Evolutionary conservation across 225 moss, liverwort and hornwort genomes (phyloP).

Genomic region (Sphagnum tenellum): DNA sequence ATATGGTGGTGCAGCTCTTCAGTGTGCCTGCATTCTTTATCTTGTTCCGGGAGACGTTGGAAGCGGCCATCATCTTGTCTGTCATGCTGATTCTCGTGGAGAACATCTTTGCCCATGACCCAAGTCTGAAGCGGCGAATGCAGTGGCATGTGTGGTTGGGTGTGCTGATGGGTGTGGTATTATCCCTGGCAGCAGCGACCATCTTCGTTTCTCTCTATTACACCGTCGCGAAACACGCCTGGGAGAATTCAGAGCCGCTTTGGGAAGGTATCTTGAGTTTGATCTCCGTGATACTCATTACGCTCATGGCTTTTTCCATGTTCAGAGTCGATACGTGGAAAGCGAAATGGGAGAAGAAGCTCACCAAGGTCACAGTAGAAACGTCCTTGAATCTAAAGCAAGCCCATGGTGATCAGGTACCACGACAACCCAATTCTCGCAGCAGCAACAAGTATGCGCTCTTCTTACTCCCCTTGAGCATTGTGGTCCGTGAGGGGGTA

Average conservation of each 20-base stretch:
- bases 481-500: slow-evolving; percentile 52
- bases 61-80: slow-evolving; percentile 55
- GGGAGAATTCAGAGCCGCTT: slow-evolving; percentile 45
- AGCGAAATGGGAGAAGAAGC: slow-evolving; percentile 67
- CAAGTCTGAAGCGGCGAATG: slow-evolving; percentile 15
- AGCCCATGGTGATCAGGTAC: too few species aligned
- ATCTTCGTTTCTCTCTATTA: slow-evolving; percentile 57
- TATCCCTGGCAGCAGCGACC: slow-evolving; percentile 24
- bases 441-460: slow-evolving; percentile 44
- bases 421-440: not conserved
- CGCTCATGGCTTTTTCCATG: slow-evolving; percentile 69
- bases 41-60: slow-evolving; percentile 60
- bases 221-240: slow-evolving; percentile 52
- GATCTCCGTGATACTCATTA: slow-evolving; percentile 47
- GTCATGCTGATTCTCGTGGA: slow-evolving; percentile 56
- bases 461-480: slow-evolving; percentile 42
- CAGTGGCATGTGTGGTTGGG: slow-evolving; percentile 57
- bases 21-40: slow-evolving; percentile 74
- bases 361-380: slow-evolving; percentile 40
- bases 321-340: slow-evolving; percentile 63
- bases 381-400: not conserved
- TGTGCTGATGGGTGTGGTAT: slow-evolving; percentile 22
- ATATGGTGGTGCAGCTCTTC: slow-evolving; percentile 53
- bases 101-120: slow-evolving; percentile 26
- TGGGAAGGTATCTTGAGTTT: slow-evolving; percentile 66